These are phyloP conservation scores for Lepidium aucheri DNA, from an alignment of 345 rosid species.

Conservation along the genomic window DNA sequence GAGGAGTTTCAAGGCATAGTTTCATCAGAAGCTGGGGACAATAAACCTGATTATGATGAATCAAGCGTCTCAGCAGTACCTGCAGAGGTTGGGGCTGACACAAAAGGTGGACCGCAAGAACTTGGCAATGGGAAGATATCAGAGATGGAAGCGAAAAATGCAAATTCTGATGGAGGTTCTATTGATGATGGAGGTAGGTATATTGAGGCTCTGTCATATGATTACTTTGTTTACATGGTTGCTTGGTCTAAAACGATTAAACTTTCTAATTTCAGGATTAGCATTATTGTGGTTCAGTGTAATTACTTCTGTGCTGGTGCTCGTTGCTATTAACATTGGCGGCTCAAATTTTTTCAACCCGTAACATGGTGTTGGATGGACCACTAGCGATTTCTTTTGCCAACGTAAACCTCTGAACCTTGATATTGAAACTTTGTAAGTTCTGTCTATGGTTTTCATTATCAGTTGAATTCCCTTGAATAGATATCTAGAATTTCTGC, in stretches of 20 bases:
- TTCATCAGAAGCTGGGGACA: conserved; percentile 68
- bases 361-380: conserved; percentile 29
- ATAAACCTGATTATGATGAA: conserved; percentile 37
- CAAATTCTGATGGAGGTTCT: conserved; percentile 15
- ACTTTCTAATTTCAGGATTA: conserved; percentile 50
- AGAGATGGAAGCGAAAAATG: conserved; percentile 2
- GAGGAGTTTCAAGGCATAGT: conserved; percentile 98
- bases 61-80: conserved; percentile 27
- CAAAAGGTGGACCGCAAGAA: conserved; percentile 29
- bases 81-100: conserved; percentile 32
- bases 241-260: conserved; percentile 10
- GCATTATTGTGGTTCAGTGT: conserved; percentile 63
- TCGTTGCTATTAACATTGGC: conserved; percentile 62
- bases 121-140: conserved; percentile 21
- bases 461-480: not conserved
- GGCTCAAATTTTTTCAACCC: conserved; percentile 89
- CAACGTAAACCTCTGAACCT: conserved; percentile 32
- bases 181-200: conserved; percentile 29
- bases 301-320: conserved; percentile 55
- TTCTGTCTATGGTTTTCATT: not conserved
- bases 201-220: not conserved
- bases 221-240: not conserved
- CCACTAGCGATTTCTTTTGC: conserved; percentile 19
- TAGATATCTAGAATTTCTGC: conserved; percentile 3
- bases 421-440: not conserved